Evolutionary conservation across 768 basidiomycete genomes (phyloP), one percentile per base, ranked within the genome.

Genomic region (Boletus reticulatus): DNA sequence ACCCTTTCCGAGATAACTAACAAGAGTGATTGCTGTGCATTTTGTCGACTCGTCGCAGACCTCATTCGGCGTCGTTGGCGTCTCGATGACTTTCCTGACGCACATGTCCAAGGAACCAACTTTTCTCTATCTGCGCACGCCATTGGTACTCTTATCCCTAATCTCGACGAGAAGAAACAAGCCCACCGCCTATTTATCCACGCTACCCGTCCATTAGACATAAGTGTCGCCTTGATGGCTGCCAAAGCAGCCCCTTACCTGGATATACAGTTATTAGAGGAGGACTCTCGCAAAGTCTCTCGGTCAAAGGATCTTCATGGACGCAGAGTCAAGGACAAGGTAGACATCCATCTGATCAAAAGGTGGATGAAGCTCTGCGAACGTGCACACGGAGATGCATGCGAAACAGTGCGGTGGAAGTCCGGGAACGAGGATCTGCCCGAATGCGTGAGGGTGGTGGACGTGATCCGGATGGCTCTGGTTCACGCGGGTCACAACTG

Each of bases 261-360:
- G 22, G 58, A 54, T 14, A 63, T 66, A 22, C 58, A 66, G 22
- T 37, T 66, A 4, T 34, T 66, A 10, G 50, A 61, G 36, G 58
- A 66, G 24, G 64, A 66, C 24, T 19, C 65, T 47, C 50, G 19
- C 37, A 61, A 48, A 32, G 43, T 66, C 20, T 39, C 37, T 12
- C 43, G 64, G n/a, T 20, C 58, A 3, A 63, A 49, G 43, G 59
- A 53, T 8, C 43, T 67, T 27, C 65, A 66, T 41, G 64, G 64
- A n/a, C 55, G 64, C 27, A 57, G 65, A 46, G n/a, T 66, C 43
- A 22, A n/a, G 22, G 42, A 50, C 16, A 39, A 5, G 9, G 53
- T 57, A 10, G 56, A 66, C 43, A 36, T 56, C 3, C 46, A 5
- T 17, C 9, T 61, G 22, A 45, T 66, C 48, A 66, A 54, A 39